These are phyloP conservation scores for Amborella trichopoda DNA, from an alignment of 164 flowering plant species.

Conservation along the genomic window DNA sequence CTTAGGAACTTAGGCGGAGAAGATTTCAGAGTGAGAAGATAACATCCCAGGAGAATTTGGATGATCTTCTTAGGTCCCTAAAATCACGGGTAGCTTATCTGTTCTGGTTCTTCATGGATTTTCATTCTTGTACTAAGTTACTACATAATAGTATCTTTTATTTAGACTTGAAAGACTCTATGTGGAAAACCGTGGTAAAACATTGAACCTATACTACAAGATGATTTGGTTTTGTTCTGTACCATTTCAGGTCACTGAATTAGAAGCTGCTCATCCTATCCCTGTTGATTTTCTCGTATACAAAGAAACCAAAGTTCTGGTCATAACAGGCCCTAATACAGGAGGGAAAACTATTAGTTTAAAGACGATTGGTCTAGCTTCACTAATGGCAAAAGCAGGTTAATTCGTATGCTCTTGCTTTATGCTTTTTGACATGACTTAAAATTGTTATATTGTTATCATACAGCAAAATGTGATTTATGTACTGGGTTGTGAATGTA, in stretches of 20 bases:
- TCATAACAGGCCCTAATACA: conserved; percentile 94
- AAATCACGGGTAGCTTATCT: conserved; percentile 47
- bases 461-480: too few relatives aligned
- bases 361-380: conserved; percentile 84
- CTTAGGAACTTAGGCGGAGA: conserved; percentile 54
- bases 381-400: conserved; percentile 98
- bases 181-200: too few relatives aligned
- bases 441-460: too few relatives aligned
- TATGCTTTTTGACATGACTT: too few relatives aligned
- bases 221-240: not conserved
- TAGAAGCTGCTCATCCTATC: conserved; percentile 58
- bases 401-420: too few relatives aligned
- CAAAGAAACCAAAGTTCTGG: conserved; percentile 48
- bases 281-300: conserved; percentile 68
- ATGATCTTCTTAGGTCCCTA: conserved; percentile 24
- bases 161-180: too few relatives aligned
- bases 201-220: too few relatives aligned
- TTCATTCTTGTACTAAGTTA: too few relatives aligned
- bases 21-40: conserved; percentile 30
- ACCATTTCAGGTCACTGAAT: conserved; percentile 34
- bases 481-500: too few relatives aligned
- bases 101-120: too few relatives aligned
- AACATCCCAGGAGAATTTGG: conserved; percentile 19
- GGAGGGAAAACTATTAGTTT: conserved; percentile 97
- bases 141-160: too few relatives aligned